phyloP scores from a whole-genome alignment of 2,329 filamentous ascomycete genomes.

The Ophiostoma australiae region DNA sequence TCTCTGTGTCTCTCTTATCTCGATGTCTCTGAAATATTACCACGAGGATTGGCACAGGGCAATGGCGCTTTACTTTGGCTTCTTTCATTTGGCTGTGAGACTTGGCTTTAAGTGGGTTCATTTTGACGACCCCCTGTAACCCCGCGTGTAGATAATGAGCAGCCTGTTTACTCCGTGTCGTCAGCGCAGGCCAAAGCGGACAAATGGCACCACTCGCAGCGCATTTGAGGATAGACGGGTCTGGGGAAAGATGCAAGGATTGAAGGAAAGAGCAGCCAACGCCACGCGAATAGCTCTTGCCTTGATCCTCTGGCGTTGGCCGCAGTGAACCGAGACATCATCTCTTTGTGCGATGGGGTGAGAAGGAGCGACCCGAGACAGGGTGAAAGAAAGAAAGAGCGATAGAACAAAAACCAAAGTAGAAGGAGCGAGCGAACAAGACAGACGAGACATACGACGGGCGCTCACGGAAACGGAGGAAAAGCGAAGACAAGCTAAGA shows the following conservation, averaged over 20 bases:
- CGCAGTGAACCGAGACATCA: background rate
- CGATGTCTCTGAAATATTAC: background rate
- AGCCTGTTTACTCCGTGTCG: background rate
- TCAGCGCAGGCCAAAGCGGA: background rate
- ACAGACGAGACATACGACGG: background rate
- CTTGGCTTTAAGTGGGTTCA: too few species aligned
- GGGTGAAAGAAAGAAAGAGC: background rate
- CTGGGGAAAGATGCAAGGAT: background rate
- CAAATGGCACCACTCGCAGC: background rate
- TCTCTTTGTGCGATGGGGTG: background rate
- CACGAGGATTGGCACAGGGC: background rate
- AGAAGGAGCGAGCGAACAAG: background rate
- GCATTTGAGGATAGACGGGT: background rate
- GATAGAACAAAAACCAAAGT: background rate
- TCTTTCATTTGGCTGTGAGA: background rate
- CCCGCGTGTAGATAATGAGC: background rate
- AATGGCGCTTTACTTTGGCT: background rate
- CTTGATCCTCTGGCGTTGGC: background rate
- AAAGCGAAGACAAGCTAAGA: background rate
- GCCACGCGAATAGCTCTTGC: background rate
- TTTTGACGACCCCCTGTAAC: background rate
- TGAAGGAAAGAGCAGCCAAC: background rate
- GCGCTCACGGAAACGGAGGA: background rate
- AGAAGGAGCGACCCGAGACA: conserved; percentile 9
- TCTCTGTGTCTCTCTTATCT: background rate